A percentile compares a stretch with the other conserved stretches of the same genome.
These are phyloP conservation scores for Xylaria hypoxylon DNA, from an alignment of 2,329 filamentous ascomycete genomes.

Conservation along the genomic window DNA sequence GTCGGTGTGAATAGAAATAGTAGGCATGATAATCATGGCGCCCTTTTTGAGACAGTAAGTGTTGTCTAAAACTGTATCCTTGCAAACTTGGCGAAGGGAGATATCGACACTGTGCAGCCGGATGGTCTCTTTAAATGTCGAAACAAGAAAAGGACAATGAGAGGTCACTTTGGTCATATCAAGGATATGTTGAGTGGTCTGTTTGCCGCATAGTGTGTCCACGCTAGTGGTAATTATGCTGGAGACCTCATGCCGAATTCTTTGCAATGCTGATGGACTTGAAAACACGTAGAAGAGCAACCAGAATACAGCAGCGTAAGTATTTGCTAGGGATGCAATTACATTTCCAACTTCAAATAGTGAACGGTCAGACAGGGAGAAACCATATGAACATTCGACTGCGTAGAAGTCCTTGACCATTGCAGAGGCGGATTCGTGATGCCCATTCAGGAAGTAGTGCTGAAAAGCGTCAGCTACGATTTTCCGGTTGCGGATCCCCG, in stretches of 20 bases:
- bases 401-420: slow-evolving; percentile 7
- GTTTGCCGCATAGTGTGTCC: background rate
- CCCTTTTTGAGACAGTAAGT: slow-evolving; percentile 7
- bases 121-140: slow-evolving; percentile 14
- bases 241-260: background rate
- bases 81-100: slow-evolving; percentile 2
- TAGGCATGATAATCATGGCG: slow-evolving; percentile 11
- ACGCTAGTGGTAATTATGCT: background rate
- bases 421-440: background rate
- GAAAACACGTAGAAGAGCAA: slow-evolving; percentile 9
- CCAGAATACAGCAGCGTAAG: slow-evolving; percentile 8
- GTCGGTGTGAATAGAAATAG: slow-evolving; percentile 7
- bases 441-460: background rate
- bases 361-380: background rate
- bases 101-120: background rate
- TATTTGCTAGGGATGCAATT: background rate
- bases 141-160: slow-evolving; percentile 11
- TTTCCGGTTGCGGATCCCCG: background rate
- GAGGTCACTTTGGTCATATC: slow-evolving; percentile 9
- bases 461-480: slow-evolving; percentile 8
- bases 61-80: background rate
- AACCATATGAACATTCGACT: background rate
- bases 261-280: background rate
- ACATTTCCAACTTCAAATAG: slow-evolving; percentile 3
- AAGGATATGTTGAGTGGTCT: background rate